phyloP scores from a whole-genome alignment of 257 asterid species.

The Perilla frutescens region DNA sequence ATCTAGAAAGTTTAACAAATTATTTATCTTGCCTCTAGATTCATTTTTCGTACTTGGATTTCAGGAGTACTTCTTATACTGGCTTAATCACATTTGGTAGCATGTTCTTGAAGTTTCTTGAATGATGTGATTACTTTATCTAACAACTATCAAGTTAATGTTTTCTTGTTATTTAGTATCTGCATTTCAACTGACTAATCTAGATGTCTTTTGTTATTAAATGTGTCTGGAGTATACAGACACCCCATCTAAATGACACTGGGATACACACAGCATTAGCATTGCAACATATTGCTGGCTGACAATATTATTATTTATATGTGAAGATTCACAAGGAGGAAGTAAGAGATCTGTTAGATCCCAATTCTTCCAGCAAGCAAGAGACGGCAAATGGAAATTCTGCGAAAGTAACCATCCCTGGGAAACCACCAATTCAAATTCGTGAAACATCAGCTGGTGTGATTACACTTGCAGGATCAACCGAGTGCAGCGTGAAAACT shows the following conservation, averaged over 20 bases:
- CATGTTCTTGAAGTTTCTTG: neutral
- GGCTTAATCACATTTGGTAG: neutral
- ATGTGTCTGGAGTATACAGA: neutral
- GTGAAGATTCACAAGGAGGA: constrained; percentile 93
- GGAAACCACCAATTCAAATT: constrained; percentile 85
- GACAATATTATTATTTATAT: neutral
- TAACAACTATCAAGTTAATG: neutral
- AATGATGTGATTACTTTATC: neutral
- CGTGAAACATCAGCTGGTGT: constrained; percentile 94
- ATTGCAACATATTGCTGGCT: constrained; percentile 1
- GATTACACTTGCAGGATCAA: constrained; percentile 91
- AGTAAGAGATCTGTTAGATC: constrained; percentile 85
- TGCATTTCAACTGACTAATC: neutral
- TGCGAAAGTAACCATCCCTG: constrained; percentile 67
- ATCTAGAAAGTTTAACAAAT: no score
- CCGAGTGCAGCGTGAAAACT: constrained; percentile 75
- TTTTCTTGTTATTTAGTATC: neutral
- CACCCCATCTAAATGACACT: neutral
- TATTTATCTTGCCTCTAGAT: neutral
- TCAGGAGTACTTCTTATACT: neutral
- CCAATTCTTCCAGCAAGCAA: constrained; percentile 51
- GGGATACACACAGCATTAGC: neutral
- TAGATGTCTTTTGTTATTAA: neutral
- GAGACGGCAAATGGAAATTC: constrained; percentile 70
- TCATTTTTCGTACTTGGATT: neutral